Conservation (phyloP, 2,329 filamentous ascomycete genomes). For the Colletotrichum scovillei region DNA sequence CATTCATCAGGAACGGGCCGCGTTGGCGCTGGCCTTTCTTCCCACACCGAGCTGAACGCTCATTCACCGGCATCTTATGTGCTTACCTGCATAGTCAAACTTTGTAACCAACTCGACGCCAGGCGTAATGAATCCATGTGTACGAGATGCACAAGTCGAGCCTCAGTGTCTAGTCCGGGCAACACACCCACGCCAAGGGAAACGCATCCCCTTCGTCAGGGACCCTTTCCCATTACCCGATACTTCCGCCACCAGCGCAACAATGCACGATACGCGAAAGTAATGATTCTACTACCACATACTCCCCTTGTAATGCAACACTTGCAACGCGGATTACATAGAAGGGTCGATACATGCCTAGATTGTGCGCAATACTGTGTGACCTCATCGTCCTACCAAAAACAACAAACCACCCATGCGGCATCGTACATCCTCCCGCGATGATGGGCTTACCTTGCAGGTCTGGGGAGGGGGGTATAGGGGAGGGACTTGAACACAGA, state of each 20-base stretch:
- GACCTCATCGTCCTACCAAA: slow-evolving; percentile 19
- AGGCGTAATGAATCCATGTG: not conserved
- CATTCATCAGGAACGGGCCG: not conserved
- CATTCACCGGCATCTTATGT: too few species aligned
- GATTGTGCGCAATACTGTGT: slow-evolving; percentile 19
- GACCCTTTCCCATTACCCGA: not conserved
- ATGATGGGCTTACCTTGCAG: not conserved
- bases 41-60: not conserved
- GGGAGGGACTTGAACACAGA: not conserved
- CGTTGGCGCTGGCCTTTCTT: not conserved
- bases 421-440: not conserved
- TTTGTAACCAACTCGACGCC: too few species aligned
- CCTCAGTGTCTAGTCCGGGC: too few species aligned
- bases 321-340: not conserved
- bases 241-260: not conserved
- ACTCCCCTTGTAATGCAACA: too few species aligned
- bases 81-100: too few species aligned
- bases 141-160: not conserved
- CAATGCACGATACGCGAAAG: not conserved
- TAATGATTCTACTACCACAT: not conserved
- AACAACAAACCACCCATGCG: not conserved
- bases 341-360: not conserved
- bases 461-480: not conserved
- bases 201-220: not conserved
- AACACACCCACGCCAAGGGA: not conserved